Conservation (phyloP, 2,329 filamentous ascomycete species). For the Penicillium hordei region DNA sequence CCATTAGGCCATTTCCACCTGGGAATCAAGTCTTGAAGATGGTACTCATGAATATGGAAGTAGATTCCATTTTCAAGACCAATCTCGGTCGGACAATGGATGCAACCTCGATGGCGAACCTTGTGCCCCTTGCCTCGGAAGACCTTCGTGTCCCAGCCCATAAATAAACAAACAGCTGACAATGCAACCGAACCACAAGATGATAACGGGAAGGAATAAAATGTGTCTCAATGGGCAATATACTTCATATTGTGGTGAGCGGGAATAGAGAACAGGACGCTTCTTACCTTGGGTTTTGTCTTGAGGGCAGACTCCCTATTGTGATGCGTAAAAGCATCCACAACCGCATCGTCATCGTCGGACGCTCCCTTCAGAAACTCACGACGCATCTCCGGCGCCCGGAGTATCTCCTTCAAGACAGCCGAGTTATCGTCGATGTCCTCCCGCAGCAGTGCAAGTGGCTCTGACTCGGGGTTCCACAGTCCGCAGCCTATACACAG, state of each 20-base stretch:
- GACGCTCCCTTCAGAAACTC: constrained; percentile 62
- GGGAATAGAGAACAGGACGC: constrained; percentile 22
- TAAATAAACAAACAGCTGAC: constrained; percentile 1
- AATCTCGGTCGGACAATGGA: constrained; percentile 7
- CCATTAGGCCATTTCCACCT: background rate
- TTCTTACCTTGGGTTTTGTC: constrained; percentile 74
- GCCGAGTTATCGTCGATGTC: constrained; percentile 73
- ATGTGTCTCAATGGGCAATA: background rate
- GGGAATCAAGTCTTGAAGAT: background rate
- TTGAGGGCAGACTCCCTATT: constrained; percentile 78
- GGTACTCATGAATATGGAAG: background rate
- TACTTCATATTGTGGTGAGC: background rate
- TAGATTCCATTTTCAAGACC: background rate
- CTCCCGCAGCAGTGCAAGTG: constrained; percentile 66
- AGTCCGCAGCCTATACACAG: constrained; percentile 65
- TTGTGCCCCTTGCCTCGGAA: background rate
- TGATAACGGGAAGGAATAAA: background rate
- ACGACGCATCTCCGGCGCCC: constrained; percentile 59
- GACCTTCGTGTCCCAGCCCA: background rate
- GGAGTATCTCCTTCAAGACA: constrained; percentile 67
- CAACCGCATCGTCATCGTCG: constrained; percentile 58
- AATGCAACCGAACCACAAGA: background rate
- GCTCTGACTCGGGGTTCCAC: constrained; percentile 71
- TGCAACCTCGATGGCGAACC: background rate
- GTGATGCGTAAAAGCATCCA: constrained; percentile 67